phyloP scores from a whole-genome alignment of 495 filamentous ascomycete species.

The Penicillium parvum region DNA sequence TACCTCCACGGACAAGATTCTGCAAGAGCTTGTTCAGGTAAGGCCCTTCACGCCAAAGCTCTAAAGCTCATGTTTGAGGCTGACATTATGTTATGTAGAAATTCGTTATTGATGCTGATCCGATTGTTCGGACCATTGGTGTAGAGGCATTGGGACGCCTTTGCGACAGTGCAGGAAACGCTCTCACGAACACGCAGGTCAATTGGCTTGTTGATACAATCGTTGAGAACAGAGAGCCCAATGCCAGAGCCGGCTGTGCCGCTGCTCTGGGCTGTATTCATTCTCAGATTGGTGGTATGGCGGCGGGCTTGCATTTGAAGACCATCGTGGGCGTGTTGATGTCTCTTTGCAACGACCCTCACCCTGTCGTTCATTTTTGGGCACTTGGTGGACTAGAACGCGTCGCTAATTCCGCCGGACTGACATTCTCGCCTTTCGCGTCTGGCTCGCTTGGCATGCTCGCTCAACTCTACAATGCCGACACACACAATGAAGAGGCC shows the following conservation, averaged over 20 bases:
- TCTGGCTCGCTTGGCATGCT: conserved; percentile 88
- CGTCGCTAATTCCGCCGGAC: conserved; percentile 86
- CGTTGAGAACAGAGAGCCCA: conserved; percentile 87
- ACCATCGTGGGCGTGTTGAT: conserved; percentile 92
- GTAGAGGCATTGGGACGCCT: conserved; percentile 86
- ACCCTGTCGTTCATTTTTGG: conserved; percentile 94
- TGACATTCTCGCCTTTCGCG: conserved; percentile 87
- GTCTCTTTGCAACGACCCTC: conserved; percentile 94
- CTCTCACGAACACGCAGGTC: conserved; percentile 82
- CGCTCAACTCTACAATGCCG: conserved; percentile 83
- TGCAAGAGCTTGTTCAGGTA: conserved; percentile 78
- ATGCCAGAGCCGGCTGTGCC: conserved; percentile 88
- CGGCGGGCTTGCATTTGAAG: conserved; percentile 93
- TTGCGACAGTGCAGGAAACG: conserved; percentile 82
- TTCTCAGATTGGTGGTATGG: conserved; percentile 94
- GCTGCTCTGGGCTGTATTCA: conserved; percentile 92
- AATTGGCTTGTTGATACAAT: conserved; percentile 92
- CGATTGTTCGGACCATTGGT: conserved; percentile 78
- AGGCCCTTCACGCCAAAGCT: no score
- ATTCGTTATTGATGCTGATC: conserved; percentile 76
- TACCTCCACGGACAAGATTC: conserved; percentile 73
- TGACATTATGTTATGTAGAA: conserved; percentile 37
- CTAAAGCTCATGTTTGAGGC: no score
- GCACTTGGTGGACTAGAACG: conserved; percentile 82
- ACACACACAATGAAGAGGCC: conserved; percentile 87